A percentile compares a stretch with the other conserved stretches of the same genome.
Conservation (phyloP, 352 stramenopile genomes). For the Pilasporangium apinafurcum region DNA sequence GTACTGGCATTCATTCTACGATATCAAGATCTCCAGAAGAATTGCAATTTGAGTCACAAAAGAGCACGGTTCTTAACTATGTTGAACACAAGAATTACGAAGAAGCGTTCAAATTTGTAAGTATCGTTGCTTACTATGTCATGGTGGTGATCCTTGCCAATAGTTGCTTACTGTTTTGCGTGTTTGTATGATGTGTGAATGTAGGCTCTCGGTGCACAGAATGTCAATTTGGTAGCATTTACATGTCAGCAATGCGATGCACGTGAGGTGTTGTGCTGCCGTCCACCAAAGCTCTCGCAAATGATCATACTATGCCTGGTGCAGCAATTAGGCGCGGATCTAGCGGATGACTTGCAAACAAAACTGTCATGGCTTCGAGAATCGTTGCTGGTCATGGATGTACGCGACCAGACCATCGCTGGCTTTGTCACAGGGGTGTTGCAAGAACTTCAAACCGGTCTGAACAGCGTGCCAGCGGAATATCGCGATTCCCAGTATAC, state of each 20-base stretch:
- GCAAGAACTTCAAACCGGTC: constrained; percentile 57
- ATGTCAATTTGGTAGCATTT: constrained; percentile 64
- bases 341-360: constrained; percentile 54
- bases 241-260: constrained; percentile 67
- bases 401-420: constrained; percentile 58
- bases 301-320: constrained; percentile 84
- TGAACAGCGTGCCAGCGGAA: constrained; percentile 51
- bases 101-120: constrained; percentile 72
- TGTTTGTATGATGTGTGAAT: constrained; percentile 1
- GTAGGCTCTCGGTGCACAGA: constrained; percentile 64
- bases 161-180: not conserved
- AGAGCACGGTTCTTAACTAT: constrained; percentile 38
- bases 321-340: constrained; percentile 71
- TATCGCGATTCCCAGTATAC: constrained; percentile 78
- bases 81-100: constrained; percentile 59
- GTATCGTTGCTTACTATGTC: not conserved
- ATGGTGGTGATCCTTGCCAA: not conserved
- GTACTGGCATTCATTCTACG: constrained; percentile 5
- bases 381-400: constrained; percentile 79
- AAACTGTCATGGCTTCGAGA: constrained; percentile 78
- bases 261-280: constrained; percentile 47
- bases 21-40: constrained; percentile 29
- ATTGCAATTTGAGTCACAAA: constrained; percentile 52
- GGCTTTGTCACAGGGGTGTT: constrained; percentile 76
- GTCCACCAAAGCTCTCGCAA: constrained; percentile 71